These are phyloP conservation scores for Naganishia sp. DNA, from an alignment of 1,284 basidiomycete genomes.

Conservation along the genomic window DNA sequence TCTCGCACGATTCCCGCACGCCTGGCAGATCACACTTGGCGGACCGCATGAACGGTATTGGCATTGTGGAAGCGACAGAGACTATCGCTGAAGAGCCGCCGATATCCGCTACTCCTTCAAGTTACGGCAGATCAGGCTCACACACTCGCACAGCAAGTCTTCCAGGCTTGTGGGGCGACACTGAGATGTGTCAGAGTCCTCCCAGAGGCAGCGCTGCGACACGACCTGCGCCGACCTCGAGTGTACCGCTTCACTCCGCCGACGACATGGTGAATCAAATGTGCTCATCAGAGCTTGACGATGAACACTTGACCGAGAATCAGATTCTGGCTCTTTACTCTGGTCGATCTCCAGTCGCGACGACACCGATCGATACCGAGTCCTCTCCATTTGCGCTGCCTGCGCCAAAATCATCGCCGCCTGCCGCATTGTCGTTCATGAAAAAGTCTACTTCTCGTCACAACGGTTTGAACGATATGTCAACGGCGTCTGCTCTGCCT, in stretches of 20 bases:
- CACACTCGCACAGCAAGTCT: slow-evolving; percentile 12
- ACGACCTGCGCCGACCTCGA: background rate
- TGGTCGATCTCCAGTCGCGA: slow-evolving; percentile 15
- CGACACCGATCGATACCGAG: slow-evolving; percentile 13
- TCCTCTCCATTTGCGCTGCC: slow-evolving; percentile 3
- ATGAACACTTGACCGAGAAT: slow-evolving; percentile 20
- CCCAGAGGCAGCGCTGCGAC: background rate
- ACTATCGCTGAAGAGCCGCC: background rate
- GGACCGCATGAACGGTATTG: slow-evolving; percentile 4
- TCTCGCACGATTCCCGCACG: slow-evolving; percentile 11
- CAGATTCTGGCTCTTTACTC: slow-evolving; percentile 22
- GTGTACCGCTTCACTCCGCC: slow-evolving; percentile 7
- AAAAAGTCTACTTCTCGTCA: slow-evolving; percentile 38
- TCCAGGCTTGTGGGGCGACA: slow-evolving; percentile 10
- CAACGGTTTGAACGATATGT: background rate
- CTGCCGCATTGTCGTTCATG: slow-evolving; percentile 16
- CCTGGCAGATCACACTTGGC: background rate
- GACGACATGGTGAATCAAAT: slow-evolving; percentile 9
- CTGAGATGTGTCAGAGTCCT: slow-evolving; percentile 18
- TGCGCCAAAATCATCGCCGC: background rate
- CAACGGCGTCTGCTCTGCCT: background rate
- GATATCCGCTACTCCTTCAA: background rate
- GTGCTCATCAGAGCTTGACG: background rate
- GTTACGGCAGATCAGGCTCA: background rate
- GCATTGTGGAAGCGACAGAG: background rate